Conservation (phyloP, 2,329 filamentous ascomycete species). For the Sphaceloma murrayae region DNA sequence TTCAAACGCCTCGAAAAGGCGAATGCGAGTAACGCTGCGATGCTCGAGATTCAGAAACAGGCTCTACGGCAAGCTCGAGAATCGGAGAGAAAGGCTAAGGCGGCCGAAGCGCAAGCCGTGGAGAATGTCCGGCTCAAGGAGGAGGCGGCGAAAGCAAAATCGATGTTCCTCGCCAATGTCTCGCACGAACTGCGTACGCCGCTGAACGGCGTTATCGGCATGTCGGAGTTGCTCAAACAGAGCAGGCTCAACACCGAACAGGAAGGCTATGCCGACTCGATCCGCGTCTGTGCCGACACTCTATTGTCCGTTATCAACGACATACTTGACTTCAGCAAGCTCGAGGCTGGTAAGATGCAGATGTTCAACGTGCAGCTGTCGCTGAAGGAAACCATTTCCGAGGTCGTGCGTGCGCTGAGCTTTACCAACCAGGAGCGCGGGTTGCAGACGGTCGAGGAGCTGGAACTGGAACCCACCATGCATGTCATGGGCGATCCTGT, state of each 20-base stretch:
- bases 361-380: slow-evolving; percentile 51
- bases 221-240: slow-evolving; percentile 52
- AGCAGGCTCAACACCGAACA: slow-evolving; percentile 49
- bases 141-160: slow-evolving; percentile 74
- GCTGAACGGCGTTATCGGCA: slow-evolving; percentile 46
- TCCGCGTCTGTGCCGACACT: slow-evolving; percentile 53
- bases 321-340: slow-evolving; percentile 44
- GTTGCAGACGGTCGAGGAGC: slow-evolving; percentile 47
- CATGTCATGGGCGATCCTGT: slow-evolving; percentile 44
- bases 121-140: slow-evolving; percentile 73
- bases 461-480: slow-evolving; percentile 47
- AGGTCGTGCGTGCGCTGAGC: slow-evolving; percentile 53
- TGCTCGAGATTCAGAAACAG: slow-evolving; percentile 67
- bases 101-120: slow-evolving; percentile 65
- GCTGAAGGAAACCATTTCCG: slow-evolving; percentile 49
- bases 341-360: slow-evolving; percentile 46
- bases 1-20: slow-evolving; percentile 65
- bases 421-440: slow-evolving; percentile 55
- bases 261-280: slow-evolving; percentile 53
- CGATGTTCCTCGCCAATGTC: slow-evolving; percentile 57
- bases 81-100: slow-evolving; percentile 66
- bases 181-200: slow-evolving; percentile 50
- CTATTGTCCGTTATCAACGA: slow-evolving; percentile 45
- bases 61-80: slow-evolving; percentile 62
- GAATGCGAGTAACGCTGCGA: slow-evolving; percentile 65